Percentiles rank a stretch among this genome's conserved stretches.
These are phyloP conservation scores for Scleromitrula shiraiana DNA, from an alignment of 2,329 filamentous ascomycete species.

Conservation along the genomic window DNA sequence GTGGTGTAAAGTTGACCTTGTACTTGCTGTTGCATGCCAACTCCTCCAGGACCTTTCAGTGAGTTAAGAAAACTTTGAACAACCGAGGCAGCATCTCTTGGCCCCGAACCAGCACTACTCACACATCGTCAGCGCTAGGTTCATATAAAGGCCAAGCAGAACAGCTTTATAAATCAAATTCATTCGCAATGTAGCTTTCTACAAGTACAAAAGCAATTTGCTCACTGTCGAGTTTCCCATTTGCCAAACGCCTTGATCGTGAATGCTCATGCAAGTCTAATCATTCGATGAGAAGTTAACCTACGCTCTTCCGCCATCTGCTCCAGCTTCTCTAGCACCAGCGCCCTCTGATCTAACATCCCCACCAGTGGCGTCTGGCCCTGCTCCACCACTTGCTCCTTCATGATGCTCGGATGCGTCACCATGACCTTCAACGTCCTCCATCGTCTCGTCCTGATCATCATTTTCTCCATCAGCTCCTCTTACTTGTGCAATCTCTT, in stretches of 20 bases:
- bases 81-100: conserved; percentile 61
- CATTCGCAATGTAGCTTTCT: conserved; percentile 26
- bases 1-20: conserved; percentile 68
- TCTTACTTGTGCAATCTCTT: conserved; percentile 60
- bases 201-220: conserved; percentile 27
- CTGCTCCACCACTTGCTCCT: conserved; percentile 69
- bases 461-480: conserved; percentile 43
- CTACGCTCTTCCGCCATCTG: conserved; percentile 99
- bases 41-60: conserved; percentile 47
- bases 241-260: conserved; percentile 26
- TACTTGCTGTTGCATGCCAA: conserved; percentile 34
- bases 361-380: conserved; percentile 78
- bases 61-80: conserved; percentile 88
- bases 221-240: conserved; percentile 16
- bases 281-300: conserved; percentile 41
- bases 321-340: conserved; percentile 81
- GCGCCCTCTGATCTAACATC: conserved; percentile 88
- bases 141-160: conserved; percentile 5
- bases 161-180: conserved; percentile 16
- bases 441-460: conserved; percentile 70
- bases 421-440: conserved; percentile 63
- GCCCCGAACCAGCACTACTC: conserved; percentile 50
- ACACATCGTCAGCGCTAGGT: conserved; percentile 37
- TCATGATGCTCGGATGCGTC: conserved; percentile 50
- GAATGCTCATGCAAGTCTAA: conserved; percentile 23